Conservation (phyloP, 2,329 filamentous ascomycete genomes). For the Calonectria crousiana region DNA sequence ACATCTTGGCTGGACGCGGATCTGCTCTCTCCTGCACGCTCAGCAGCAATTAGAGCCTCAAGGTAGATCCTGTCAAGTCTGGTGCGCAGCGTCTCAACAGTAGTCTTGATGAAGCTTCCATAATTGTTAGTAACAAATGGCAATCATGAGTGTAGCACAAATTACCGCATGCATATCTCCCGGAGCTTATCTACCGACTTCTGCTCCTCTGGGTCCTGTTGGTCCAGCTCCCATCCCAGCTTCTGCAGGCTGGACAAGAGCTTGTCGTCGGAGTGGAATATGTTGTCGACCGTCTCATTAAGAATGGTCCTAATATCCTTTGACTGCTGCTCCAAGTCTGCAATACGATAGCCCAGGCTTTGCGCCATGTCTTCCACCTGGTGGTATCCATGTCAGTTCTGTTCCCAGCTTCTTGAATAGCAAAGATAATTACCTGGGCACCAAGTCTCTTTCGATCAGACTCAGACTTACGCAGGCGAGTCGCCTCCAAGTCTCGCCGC, state of each 20-base stretch:
- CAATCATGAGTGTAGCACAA: not conserved
- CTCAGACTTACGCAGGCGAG: slow-evolving; percentile 47
- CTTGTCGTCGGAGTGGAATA: slow-evolving; percentile 73
- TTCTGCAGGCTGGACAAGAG: slow-evolving; percentile 75
- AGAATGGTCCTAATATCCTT: slow-evolving; percentile 59
- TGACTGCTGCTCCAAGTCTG: slow-evolving; percentile 65
- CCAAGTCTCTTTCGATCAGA: slow-evolving; percentile 56
- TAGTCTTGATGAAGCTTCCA: slow-evolving; percentile 68
- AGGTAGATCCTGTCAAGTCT: slow-evolving; percentile 69
- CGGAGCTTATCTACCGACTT: slow-evolving; percentile 68
- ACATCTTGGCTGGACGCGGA: slow-evolving; percentile 55
- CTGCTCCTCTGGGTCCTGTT: slow-evolving; percentile 64
- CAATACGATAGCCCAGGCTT: slow-evolving; percentile 58
- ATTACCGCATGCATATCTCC: slow-evolving; percentile 67
- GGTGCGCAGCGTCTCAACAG: slow-evolving; percentile 66
- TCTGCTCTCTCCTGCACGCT: slow-evolving; percentile 43
- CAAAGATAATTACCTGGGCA: slow-evolving; percentile 52
- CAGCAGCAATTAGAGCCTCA: slow-evolving; percentile 54
- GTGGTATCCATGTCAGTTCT: not conserved
- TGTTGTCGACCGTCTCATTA: slow-evolving; percentile 60
- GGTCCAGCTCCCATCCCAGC: slow-evolving; percentile 71
- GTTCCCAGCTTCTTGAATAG: not conserved
- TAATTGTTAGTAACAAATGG: slow-evolving; percentile 19
- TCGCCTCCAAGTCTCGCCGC: slow-evolving; percentile 46
- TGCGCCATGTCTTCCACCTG: slow-evolving; percentile 64